Evolutionary conservation across 2,329 filamentous ascomycete genomes (phyloP).

Genomic region (Passalora sequoiae): DNA sequence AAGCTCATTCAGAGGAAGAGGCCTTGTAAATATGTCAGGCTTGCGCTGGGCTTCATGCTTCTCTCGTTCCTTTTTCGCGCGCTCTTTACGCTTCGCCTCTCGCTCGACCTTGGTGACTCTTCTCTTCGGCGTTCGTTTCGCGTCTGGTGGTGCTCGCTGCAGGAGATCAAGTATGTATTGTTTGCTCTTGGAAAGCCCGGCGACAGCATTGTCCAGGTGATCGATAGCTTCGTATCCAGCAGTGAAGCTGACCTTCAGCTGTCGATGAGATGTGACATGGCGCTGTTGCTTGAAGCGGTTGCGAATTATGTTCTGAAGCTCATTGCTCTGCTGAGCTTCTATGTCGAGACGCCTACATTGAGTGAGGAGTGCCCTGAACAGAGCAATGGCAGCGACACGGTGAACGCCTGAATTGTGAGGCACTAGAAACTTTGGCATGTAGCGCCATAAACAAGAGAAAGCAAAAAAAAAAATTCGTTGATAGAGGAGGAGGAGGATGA

Average conservation of each 20-base stretch:
- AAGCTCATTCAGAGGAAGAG: constrained; percentile 35
- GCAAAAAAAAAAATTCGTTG: too few species aligned
- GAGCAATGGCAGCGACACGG: constrained; percentile 58
- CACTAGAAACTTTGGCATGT: constrained; percentile 20
- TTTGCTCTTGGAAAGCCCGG: constrained; percentile 29
- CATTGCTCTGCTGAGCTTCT: constrained; percentile 8
- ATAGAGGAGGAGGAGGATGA: not conserved
- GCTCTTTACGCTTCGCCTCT: not conserved
- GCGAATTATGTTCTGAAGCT: constrained; percentile 54
- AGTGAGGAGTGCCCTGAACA: constrained; percentile 65
- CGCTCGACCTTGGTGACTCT: not conserved
- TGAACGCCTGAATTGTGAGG: constrained; percentile 47
- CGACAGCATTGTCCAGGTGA: constrained; percentile 39
- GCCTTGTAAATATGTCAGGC: constrained; percentile 22
- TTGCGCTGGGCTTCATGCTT: not conserved
- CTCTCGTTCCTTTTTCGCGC: not conserved
- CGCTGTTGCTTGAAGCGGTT: constrained; percentile 59
- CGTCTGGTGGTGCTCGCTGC: constrained; percentile 20
- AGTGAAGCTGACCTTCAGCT: constrained; percentile 58
- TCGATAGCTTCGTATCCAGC: constrained; percentile 60
- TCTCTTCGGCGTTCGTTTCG: constrained; percentile 19
- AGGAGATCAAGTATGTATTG: constrained; percentile 28
- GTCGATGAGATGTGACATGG: constrained; percentile 53
- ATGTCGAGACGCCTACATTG: constrained; percentile 33
- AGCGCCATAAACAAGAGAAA: constrained; percentile 2